Evolutionary conservation across 2,329 filamentous ascomycete genomes (phyloP).

Genomic region (Fusarium caatingaense): DNA sequence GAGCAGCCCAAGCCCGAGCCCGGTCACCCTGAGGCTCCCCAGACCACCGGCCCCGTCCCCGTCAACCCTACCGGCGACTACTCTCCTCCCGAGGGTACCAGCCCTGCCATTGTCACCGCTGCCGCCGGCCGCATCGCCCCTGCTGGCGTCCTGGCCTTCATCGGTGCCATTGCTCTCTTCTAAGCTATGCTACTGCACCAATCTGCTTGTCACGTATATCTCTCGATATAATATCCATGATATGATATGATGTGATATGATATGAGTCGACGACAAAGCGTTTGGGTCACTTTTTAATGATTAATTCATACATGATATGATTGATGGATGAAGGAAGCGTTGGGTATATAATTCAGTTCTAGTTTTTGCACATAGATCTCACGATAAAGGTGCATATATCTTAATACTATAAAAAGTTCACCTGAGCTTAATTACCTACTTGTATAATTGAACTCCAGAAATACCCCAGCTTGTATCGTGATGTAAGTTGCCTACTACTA

Average conservation of each 20-base stretch:
- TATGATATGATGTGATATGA: conserved; percentile 1
- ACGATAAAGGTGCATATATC: conserved; percentile 32
- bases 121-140: conserved; percentile 59
- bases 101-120: conserved; percentile 65
- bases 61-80: conserved; percentile 12
- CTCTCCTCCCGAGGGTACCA: conserved; percentile 57
- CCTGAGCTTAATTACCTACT: neutral
- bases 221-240: conserved; percentile 5
- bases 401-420: conserved; percentile 33
- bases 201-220: conserved; percentile 6
- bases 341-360: conserved; percentile 40
- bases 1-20: neutral
- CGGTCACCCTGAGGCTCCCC: neutral
- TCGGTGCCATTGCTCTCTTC: conserved; percentile 69
- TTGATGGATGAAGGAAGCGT: conserved; percentile 22
- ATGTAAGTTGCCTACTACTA: neutral
- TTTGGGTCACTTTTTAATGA: conserved; percentile 26
- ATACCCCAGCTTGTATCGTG: neutral
- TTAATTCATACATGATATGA: conserved; percentile 18
- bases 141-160: conserved; percentile 62
- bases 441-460: neutral
- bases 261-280: conserved; percentile 18
- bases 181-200: conserved; percentile 52
- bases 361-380: conserved; percentile 33
- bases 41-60: conserved; percentile 39